These are phyloP conservation scores for Metschnikowia santaceciliae DNA, from an alignment of 805 yeast genomes.

Conservation along the genomic window DNA sequence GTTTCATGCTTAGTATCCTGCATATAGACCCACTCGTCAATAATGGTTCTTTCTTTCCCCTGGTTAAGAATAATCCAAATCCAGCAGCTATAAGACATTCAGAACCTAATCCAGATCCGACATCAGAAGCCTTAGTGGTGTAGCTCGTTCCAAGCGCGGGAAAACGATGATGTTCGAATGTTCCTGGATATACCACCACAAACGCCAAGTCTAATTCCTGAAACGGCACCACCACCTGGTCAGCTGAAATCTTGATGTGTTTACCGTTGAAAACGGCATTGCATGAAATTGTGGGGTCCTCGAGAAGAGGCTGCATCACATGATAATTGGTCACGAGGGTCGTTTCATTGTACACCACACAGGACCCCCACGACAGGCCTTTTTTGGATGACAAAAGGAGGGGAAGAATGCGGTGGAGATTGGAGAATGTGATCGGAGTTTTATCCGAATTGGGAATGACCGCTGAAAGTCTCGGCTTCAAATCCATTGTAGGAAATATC, in stretches of 20 bases:
- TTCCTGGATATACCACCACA: constrained; percentile 20
- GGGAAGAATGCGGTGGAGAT: not conserved
- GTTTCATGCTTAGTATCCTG: constrained; percentile 14
- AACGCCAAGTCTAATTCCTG: constrained; percentile 37
- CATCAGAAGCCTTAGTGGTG: constrained; percentile 13
- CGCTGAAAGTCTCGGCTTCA: not conserved
- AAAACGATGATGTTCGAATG: not conserved
- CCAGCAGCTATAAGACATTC: constrained; percentile 29
- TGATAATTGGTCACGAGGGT: constrained; percentile 41
- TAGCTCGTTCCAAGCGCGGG: not conserved
- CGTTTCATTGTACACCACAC: constrained; percentile 28
- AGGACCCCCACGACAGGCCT: constrained; percentile 39
- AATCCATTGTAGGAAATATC: not conserved
- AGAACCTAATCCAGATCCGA: not conserved
- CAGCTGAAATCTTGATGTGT: constrained; percentile 7
- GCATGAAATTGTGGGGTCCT: constrained; percentile 4
- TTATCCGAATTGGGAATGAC: not conserved
- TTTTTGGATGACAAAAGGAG: not conserved
- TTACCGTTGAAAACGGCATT: constrained; percentile 3
- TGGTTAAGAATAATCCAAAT: constrained; percentile 37
- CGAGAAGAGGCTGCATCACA: constrained; percentile 26
- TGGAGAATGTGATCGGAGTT: not conserved
- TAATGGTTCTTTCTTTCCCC: constrained; percentile 23
- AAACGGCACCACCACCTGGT: constrained; percentile 29
- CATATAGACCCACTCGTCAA: constrained; percentile 30